Conservation (phyloP, 2,329 filamentous ascomycete species). For the Geosmithia flava region DNA sequence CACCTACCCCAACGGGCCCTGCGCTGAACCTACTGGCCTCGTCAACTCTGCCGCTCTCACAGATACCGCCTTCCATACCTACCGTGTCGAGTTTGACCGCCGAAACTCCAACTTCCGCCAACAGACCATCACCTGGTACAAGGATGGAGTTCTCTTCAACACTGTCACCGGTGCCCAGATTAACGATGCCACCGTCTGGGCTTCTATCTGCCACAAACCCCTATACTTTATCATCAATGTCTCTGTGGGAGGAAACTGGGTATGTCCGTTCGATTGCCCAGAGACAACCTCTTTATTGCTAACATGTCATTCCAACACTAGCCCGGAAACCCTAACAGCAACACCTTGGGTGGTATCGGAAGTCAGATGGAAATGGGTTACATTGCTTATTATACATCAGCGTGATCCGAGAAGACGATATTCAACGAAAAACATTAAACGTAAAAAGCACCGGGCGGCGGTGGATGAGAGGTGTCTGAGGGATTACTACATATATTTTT, state of each 20-base stretch:
- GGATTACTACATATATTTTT: too few species aligned
- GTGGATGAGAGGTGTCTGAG: too few species aligned
- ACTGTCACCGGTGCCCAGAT: constrained; percentile 30
- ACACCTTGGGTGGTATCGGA: constrained; percentile 31
- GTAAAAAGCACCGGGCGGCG: too few species aligned
- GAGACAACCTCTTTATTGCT: background rate
- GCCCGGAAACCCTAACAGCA: constrained; percentile 34
- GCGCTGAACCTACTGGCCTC: constrained; percentile 36
- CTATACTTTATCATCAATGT: constrained; percentile 42
- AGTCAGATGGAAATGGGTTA: constrained; percentile 40
- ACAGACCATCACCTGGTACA: constrained; percentile 38
- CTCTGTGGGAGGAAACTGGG: constrained; percentile 40
- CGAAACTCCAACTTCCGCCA: constrained; percentile 27
- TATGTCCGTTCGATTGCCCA: constrained; percentile 19
- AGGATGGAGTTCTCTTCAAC: constrained; percentile 31
- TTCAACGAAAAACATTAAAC: too few species aligned
- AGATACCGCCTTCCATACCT: constrained; percentile 32
- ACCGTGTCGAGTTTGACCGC: constrained; percentile 37
- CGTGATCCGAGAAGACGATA: too few species aligned
- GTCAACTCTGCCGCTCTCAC: constrained; percentile 20
- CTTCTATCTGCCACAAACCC: constrained; percentile 33
- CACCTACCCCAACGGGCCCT: constrained; percentile 27
- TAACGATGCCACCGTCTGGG: constrained; percentile 33
- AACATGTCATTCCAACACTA: constrained; percentile 9
- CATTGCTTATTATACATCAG: constrained; percentile 27